A percentile compares a stretch with the other conserved stretches of the same genome.
Conservation (phyloP, 2,329 filamentous ascomycete species). For the Ophiostoma sp. region DNA sequence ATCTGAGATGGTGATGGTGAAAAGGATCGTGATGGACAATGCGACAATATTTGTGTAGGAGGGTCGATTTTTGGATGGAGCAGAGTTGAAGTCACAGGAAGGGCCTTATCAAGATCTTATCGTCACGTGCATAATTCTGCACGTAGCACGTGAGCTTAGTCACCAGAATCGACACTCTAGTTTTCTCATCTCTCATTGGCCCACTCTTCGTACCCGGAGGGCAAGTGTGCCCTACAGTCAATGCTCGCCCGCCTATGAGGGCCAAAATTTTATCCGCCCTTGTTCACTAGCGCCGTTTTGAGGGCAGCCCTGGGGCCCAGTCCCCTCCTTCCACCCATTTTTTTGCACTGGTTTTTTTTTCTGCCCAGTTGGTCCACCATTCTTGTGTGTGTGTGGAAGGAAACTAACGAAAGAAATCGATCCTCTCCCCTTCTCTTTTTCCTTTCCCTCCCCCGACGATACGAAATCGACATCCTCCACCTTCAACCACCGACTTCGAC, state of each 20-base stretch:
- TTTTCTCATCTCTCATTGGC: background rate
- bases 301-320: background rate
- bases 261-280: slow-evolving; percentile 16
- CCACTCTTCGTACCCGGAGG: background rate
- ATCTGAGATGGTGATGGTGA: background rate
- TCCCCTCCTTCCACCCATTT: background rate
- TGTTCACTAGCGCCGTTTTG: slow-evolving; percentile 11
- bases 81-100: too few species aligned
- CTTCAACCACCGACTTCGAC: slow-evolving; percentile 23
- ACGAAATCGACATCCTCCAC: slow-evolving; percentile 17
- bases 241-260: background rate
- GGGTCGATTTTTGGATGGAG: background rate
- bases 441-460: background rate
- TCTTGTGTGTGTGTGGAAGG: slow-evolving; percentile 10
- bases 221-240: slow-evolving; percentile 23
- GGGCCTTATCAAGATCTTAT: background rate
- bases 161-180: background rate
- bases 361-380: background rate
- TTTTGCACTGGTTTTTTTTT: slow-evolving; percentile 16
- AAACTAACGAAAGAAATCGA: slow-evolving; percentile 20
- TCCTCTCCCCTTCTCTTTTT: slow-evolving; percentile 6
- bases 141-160: background rate
- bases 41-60: background rate
- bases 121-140: slow-evolving; percentile 7
- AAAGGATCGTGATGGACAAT: too few species aligned